These are phyloP conservation scores for Tricholoma bakamatsutake DNA, from an alignment of 768 basidiomycete genomes.

Conservation along the genomic window DNA sequence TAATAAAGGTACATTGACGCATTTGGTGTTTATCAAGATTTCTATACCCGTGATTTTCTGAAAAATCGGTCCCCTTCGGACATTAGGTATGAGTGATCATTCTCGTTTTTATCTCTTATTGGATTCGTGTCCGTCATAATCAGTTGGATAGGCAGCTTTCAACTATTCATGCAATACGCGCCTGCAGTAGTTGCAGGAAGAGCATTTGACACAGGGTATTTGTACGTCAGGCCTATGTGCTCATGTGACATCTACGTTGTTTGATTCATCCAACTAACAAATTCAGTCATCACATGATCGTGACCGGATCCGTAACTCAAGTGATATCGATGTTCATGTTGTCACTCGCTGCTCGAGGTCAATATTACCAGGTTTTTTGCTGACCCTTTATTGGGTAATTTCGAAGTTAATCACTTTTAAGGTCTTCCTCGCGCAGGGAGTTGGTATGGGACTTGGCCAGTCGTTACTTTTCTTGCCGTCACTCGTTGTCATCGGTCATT, in stretches of 20 bases:
- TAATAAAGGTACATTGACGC: conserved; percentile 36
- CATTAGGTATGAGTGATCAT: conserved; percentile 27
- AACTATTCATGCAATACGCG: conserved; percentile 40
- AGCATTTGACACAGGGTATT: conserved; percentile 44
- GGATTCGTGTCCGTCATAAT: background rate
- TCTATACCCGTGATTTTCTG: conserved; percentile 36
- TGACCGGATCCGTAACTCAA: conserved; percentile 30
- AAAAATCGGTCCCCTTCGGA: conserved; percentile 35
- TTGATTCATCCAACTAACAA: too few relatives aligned
- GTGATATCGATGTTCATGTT: conserved; percentile 38
- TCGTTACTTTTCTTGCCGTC: conserved; percentile 48
- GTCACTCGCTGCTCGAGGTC: conserved; percentile 32
- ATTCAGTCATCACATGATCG: conserved; percentile 30
- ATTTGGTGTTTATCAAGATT: conserved; percentile 45
- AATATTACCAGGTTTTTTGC: conserved; percentile 38
- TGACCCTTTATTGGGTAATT: background rate
- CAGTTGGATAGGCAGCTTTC: conserved; percentile 48
- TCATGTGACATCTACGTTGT: too few relatives aligned
- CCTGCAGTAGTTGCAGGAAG: conserved; percentile 35
- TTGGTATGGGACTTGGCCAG: conserved; percentile 49
- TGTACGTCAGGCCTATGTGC: conserved; percentile 25
- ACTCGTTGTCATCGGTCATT: conserved; percentile 39
- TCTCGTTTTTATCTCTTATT: background rate
- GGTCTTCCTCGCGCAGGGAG: conserved; percentile 48
- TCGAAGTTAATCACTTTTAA: conserved; percentile 17